A percentile compares a stretch with the other conserved stretches of the same genome.
These are phyloP conservation scores for Tricholomella constricta DNA, from an alignment of 768 basidiomycete genomes.

Conservation along the genomic window DNA sequence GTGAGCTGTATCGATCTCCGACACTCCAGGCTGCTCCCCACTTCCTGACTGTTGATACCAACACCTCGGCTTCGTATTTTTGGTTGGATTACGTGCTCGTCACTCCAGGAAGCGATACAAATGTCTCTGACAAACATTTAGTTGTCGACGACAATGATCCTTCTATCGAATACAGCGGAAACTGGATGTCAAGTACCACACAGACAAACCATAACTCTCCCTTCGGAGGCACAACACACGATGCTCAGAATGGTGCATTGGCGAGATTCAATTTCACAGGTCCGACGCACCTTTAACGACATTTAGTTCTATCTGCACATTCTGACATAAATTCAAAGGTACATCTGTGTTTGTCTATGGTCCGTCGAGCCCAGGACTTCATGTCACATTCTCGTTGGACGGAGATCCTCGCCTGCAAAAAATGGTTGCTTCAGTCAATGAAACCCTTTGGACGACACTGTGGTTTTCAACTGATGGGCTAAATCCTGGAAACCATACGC, in stretches of 20 bases:
- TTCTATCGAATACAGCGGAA: not conserved
- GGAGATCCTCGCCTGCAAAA: too few species aligned
- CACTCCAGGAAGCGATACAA: constrained; percentile 2
- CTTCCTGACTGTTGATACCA: too few species aligned
- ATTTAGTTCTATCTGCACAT: not conserved
- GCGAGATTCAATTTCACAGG: constrained; percentile 3
- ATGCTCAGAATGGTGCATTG: not conserved
- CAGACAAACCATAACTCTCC: too few species aligned
- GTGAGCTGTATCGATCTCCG: too few species aligned
- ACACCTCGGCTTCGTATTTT: too few species aligned
- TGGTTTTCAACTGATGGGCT: not conserved
- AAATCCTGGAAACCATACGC: not conserved
- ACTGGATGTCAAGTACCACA: not conserved
- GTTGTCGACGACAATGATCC: constrained; percentile 6
- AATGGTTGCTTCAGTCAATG: too few species aligned
- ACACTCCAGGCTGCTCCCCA: too few species aligned
- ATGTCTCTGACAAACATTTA: not conserved
- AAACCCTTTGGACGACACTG: too few species aligned
- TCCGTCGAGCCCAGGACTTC: too few species aligned
- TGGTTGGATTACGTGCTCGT: constrained; percentile 6
- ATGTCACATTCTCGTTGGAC: too few species aligned
- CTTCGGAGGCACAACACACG: too few species aligned
- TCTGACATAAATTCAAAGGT: not conserved
- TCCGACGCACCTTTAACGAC: not conserved
- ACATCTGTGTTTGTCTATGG: constrained; percentile 7